Base-by-base conservation (phyloP, 1,139 yeast species). In the Geotrichum europaeum region DNA sequence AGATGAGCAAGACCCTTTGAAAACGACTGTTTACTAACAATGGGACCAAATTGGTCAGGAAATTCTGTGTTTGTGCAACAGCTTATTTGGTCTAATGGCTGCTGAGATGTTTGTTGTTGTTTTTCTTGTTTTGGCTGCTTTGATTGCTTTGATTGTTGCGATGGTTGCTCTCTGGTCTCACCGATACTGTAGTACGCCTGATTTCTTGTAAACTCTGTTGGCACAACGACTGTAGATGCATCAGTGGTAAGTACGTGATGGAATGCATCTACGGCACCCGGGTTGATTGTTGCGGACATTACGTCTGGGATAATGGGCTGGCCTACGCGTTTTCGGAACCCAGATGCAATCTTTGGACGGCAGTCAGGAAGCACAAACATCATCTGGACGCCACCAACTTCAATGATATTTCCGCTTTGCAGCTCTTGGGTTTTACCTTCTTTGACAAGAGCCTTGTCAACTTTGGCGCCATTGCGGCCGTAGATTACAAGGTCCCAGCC, bases 311-410 rank as follows among this genome's bases (percentile, higher is more conserved):
- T 13, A 28, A 30, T 40, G 10, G 47, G 47, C 10, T 40, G 47
- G 20, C 47, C 47, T 40, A 40, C 47, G 47, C 47, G 47, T 51
- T 56, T 62, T 25, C 36, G 51, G 36, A 68, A 64, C n/a, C 63
- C 59, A 1, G 65, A 62, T 3, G 73, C 66, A 2, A 74, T 65
- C 43, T 60, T 64, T 1, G 97, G 97, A n/a, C 85, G 84, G 6
- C 89, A 85, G 71, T 92, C 98, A 0, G 99, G 99, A 66, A 94
- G 78, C 47, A 94, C 94, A 72, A 94, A 94, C 96, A 94, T 94
- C 99, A 94, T 94, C 75, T 94, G 99, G 15, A 96, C 92, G 2
- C 97, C 98, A 10, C 98, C 98, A 56, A 94, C 85, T 71, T 94
- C 99, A 63, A 94, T 76, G 22, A 94, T 84, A 56, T 95, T 90